Evolutionary conservation across 2,329 filamentous ascomycete species (phyloP).

Genomic region (Plenodomus tracheiphilus): DNA sequence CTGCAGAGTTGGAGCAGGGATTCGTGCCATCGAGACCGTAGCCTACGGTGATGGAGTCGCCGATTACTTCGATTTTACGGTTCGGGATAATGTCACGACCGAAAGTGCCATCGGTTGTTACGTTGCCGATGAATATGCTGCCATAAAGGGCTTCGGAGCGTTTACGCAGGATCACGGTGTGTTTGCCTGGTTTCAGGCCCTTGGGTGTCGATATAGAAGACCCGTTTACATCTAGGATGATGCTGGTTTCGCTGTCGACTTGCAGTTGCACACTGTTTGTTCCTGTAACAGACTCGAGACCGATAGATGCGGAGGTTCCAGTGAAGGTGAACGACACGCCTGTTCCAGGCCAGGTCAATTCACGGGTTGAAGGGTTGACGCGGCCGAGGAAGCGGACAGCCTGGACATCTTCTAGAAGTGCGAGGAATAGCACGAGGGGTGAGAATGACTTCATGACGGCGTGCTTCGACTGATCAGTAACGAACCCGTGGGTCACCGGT

Average conservation of each 20-base stretch:
- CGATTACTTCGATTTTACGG: slow-evolving; percentile 50
- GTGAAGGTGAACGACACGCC: slow-evolving; percentile 49
- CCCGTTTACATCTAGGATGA: slow-evolving; percentile 34
- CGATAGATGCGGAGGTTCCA: slow-evolving; percentile 46
- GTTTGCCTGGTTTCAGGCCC: slow-evolving; percentile 36
- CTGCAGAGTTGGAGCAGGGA: slow-evolving; percentile 48
- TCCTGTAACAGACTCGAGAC: slow-evolving; percentile 35
- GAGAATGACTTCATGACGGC: neutral
- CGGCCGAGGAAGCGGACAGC: slow-evolving; percentile 38
- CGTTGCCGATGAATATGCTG: slow-evolving; percentile 35
- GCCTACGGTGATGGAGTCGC: slow-evolving; percentile 52
- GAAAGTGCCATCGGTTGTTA: slow-evolving; percentile 35
- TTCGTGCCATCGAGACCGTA: slow-evolving; percentile 49
- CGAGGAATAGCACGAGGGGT: slow-evolving; percentile 2
- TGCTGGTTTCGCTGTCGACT: slow-evolving; percentile 33
- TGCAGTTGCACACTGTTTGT: slow-evolving; percentile 41
- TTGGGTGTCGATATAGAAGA: slow-evolving; percentile 36
- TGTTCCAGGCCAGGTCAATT: slow-evolving; percentile 52
- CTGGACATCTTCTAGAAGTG: slow-evolving; percentile 1
- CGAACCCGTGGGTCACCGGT: neutral
- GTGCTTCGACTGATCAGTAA: neutral
- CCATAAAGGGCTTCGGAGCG: slow-evolving; percentile 44
- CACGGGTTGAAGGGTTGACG: slow-evolving; percentile 49
- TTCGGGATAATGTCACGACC: slow-evolving; percentile 19
- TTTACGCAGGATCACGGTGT: slow-evolving; percentile 47